phyloP scores from a whole-genome alignment of 495 filamentous ascomycete species.

The Neurospora sp. region DNA sequence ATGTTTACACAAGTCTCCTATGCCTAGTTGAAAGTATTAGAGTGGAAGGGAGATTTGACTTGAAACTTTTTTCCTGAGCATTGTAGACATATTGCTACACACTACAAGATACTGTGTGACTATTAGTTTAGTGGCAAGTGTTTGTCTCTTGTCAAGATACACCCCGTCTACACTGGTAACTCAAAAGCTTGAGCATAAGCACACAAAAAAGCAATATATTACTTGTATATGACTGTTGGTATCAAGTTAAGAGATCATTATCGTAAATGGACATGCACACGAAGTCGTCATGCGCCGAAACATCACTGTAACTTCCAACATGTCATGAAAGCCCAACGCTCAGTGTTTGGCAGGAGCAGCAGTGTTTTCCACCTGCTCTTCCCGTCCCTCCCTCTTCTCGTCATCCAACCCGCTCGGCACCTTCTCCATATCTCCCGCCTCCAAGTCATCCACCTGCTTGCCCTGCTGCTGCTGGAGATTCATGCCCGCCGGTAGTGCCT shows the following conservation, averaged over 20 bases:
- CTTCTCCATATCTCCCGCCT: slow-evolving; percentile 2
- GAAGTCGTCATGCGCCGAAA: not conserved
- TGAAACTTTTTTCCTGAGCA: too few relatives aligned
- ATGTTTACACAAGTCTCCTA: not conserved
- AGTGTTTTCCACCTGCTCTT: not conserved
- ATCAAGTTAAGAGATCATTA: not conserved
- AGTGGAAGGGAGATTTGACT: too few relatives aligned
- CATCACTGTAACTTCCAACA: not conserved
- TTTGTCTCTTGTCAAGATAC: too few relatives aligned
- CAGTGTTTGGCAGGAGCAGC: not conserved
- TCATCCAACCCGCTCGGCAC: not conserved
- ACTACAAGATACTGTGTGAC: too few relatives aligned
- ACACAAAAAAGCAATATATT: not conserved
- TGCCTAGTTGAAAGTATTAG: not conserved
- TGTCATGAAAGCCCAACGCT: not conserved
- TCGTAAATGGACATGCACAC: not conserved
- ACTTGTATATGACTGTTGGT: not conserved
- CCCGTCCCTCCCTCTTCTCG: not conserved
- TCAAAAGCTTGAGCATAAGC: not conserved
- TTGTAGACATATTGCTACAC: too few relatives aligned
- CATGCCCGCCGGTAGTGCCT: slow-evolving; percentile 43
- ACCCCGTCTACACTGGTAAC: not conserved
- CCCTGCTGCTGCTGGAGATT: slow-evolving; percentile 20
- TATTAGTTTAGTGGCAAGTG: too few relatives aligned
- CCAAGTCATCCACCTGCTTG: slow-evolving; percentile 9